Percentiles rank a stretch among this genome's conserved stretches.
Evolutionary conservation across 2,329 filamentous ascomycete species (phyloP).

Genomic region (Venturia nashicola): DNA sequence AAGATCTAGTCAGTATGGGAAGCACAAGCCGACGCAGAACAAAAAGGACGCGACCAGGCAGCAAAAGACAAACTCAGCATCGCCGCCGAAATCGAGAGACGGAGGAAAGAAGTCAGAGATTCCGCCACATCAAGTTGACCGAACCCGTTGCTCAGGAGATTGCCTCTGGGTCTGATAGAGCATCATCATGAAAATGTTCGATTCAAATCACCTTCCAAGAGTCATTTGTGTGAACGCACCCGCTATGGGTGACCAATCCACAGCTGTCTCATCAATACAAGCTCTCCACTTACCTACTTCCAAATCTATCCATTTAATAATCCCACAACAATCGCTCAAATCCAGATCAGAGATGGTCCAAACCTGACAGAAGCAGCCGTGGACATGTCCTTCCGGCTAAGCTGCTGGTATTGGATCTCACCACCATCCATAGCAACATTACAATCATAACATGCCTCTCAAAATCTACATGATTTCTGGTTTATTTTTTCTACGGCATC

Average conservation of each 20-base stretch:
- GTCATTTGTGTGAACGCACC: not conserved
- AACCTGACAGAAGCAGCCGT: too few species aligned
- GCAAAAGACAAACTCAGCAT: slow-evolving; percentile 18
- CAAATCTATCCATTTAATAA: too few species aligned
- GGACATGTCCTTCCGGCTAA: too few species aligned
- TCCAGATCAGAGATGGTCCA: too few species aligned
- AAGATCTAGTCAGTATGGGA: slow-evolving; percentile 10
- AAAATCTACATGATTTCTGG: not conserved
- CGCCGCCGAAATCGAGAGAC: slow-evolving; percentile 2
- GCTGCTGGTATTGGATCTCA: not conserved
- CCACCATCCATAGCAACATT: not conserved
- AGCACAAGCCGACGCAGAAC: slow-evolving; percentile 11
- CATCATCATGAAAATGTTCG: not conserved
- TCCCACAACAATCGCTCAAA: too few species aligned
- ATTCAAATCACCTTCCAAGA: not conserved
- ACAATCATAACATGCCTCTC: not conserved
- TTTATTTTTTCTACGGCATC: not conserved
- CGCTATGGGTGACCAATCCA: too few species aligned
- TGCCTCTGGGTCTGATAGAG: not conserved
- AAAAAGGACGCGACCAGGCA: slow-evolving; percentile 16
- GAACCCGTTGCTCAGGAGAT: not conserved
- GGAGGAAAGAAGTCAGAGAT: not conserved
- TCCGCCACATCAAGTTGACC: not conserved
- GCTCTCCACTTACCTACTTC: too few species aligned
- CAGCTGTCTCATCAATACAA: too few species aligned